Base-by-base conservation (phyloP, 257 asterid species). In the Plectranthus barbatus region DNA sequence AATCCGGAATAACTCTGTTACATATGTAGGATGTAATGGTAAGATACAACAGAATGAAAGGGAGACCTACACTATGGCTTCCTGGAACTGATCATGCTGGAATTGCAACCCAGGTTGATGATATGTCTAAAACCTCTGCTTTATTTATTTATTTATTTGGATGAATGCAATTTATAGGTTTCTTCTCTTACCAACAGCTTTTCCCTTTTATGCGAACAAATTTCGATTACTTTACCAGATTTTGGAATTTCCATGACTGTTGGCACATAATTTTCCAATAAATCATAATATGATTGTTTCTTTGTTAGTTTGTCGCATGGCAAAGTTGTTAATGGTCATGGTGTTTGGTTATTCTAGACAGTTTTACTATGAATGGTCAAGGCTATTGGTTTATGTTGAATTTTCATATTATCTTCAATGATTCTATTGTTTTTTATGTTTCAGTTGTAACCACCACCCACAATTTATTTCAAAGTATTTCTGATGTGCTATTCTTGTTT, bases 51-150 rank as follows among this genome's bases (percentile, higher is more conserved):
- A 87, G 99, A 56, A 92, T 92, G 99, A 87, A 75, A 72, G 99
- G 99, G 74, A 75, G 90, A 54, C 95, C 96, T 47, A 83, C 99
- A 33, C 96, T 92, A 45, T 92, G 99, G 99, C 86, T 92, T 76
- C 99, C 99, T 68, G 99, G 99, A 69, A 89, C 99, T 33, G 99
- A 92, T 77, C 99, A 92, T 78, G 99, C 99, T 62, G 99, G 99
- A 36, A 92, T 92, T 68, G 99, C 99, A 46, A 92, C 97, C 62
- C 99, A 92, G 99, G 99, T 89, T 72, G 39, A 41, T 74, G 66
- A 79, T 65, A 52, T 55, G 52, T 55, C 76, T 73, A 40, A 56
- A 74, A 69, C 17, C 63, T 54, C 33, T 5, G 13, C 0, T 29
- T 65, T n/a, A n/a, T n/a, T n/a, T n/a, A n/a, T n/a, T n/a, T n/a